Base-by-base conservation (phyloP, 2,329 filamentous ascomycete species). In the Monilinia fructigena region DNA sequence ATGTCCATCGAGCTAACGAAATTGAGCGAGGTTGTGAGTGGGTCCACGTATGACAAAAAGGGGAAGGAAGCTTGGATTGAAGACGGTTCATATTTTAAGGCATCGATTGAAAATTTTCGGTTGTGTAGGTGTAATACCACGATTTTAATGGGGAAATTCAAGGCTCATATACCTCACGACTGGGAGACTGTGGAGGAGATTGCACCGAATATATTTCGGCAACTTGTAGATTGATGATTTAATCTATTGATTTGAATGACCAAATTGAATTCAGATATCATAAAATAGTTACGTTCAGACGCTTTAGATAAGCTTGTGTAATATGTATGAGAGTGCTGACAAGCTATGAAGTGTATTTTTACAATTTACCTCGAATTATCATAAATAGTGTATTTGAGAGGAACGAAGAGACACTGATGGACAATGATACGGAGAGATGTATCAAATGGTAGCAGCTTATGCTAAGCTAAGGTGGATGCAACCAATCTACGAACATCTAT, bases 121-220 rank as follows among this genome's bases (percentile, higher is more conserved):
- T 52, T 79, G 1, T 79, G 77, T 53, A 68, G 68, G 26, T 78
- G 76, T 66, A 73, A 75, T 64, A 18, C 66, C 14, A 52, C 63
- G 14, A 65, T 69, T 60, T n/a, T 73, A 14, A 67, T 70, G 60
- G 52, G 20, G 11, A 59, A 67, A 12, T 69, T 72, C 12, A 60
- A 65, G 35, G 55, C 45, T 26, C 67, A 65, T 54, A 28, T 74
- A 11, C 70, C 70, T 4, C 26, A 50, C 1, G 65, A 55, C 16
- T 74, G 72, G 72, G 63, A 68, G 6, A 16, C 66, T 20, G 67
- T 66, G 6, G 58, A 70, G 45, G 50, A 60, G 0, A 67, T 74
- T 63, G 70, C 68, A 8, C 69, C 70, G 18, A 67, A 66, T 11
- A 45, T 73, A 20, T 69, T 72, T 53, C 6, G 48, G 20, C 4